Evolutionary conservation across 1,139 yeast species (phyloP).

Genomic region (Debaryomyces udenii): DNA sequence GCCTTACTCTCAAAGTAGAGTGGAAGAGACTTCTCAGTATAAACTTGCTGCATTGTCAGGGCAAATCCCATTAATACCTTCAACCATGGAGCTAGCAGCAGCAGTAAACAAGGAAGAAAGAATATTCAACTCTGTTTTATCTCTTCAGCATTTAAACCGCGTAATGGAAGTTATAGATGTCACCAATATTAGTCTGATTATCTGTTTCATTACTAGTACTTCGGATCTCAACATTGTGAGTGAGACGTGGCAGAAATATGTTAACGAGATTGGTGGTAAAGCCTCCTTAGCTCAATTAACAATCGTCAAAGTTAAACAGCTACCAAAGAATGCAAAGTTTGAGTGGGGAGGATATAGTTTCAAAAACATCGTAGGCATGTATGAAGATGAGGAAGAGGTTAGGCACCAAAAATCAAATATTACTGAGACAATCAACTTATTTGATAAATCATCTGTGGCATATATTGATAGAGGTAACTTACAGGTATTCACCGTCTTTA

Average conservation of each 20-base stretch:
- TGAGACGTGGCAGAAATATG: constrained; percentile 44
- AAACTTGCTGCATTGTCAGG: constrained; percentile 76
- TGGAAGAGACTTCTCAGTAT: constrained; percentile 41
- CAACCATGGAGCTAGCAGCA: constrained; percentile 54
- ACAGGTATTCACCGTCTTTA: constrained; percentile 18
- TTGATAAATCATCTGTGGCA: constrained; percentile 15
- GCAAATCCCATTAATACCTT: constrained; percentile 84
- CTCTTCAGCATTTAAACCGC: constrained; percentile 76
- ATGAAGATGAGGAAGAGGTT: constrained; percentile 46
- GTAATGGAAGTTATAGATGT: constrained; percentile 60
- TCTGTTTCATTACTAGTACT: constrained; percentile 55
- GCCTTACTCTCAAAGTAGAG: constrained; percentile 87
- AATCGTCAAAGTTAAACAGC: constrained; percentile 57
- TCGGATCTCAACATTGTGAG: constrained; percentile 30
- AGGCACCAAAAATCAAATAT: constrained; percentile 14
- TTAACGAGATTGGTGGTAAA: constrained; percentile 19
- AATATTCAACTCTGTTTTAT: constrained; percentile 45
- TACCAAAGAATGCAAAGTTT: constrained; percentile 71
- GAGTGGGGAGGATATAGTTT: constrained; percentile 78
- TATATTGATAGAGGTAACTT: constrained; percentile 17
- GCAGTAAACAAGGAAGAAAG: constrained; percentile 20
- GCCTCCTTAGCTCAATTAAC: constrained; percentile 34
- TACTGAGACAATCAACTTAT: constrained; percentile 2
- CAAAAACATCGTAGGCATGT: constrained; percentile 36
- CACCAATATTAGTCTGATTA: constrained; percentile 43